Percentiles rank a stretch among this genome's conserved stretches.
Conservation (phyloP, 768 basidiomycete genomes). For the Termitomyces sp. region DNA sequence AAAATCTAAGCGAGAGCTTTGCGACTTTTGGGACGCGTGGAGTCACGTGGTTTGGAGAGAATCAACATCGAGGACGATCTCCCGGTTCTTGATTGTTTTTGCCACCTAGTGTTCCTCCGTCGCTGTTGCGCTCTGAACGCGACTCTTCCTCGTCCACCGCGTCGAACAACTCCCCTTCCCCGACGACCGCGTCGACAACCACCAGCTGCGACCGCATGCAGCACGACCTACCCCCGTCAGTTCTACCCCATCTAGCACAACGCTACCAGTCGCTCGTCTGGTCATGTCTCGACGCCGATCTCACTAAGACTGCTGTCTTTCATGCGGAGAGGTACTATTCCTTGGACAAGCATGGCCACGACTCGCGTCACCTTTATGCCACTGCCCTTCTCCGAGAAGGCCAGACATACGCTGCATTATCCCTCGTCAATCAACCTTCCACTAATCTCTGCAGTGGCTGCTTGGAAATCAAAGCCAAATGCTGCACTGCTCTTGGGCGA, state of each 20-base stretch:
- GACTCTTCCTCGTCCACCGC: constrained; percentile 4
- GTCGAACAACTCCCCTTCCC: neutral
- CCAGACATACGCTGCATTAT: constrained; percentile 72
- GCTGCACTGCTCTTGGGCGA: constrained; percentile 67
- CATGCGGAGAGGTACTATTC: constrained; percentile 84
- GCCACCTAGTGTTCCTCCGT: constrained; percentile 5
- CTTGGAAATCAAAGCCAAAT: constrained; percentile 74
- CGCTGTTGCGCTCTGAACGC: constrained; percentile 9
- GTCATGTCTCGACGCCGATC: constrained; percentile 80
- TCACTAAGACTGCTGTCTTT: constrained; percentile 79
- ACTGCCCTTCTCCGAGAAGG: constrained; percentile 65
- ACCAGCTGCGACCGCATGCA: constrained; percentile 43
- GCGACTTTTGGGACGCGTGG: constrained; percentile 14
- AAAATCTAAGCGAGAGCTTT: too few relatives aligned
- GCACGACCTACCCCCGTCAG: constrained; percentile 45
- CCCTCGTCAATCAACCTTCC: constrained; percentile 59
- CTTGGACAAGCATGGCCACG: constrained; percentile 67
- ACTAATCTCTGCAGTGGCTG: constrained; percentile 70
- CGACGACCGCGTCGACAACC: constrained; percentile 23
- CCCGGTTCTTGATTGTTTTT: constrained; percentile 13
- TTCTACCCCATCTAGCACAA: constrained; percentile 56
- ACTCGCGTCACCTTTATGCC: constrained; percentile 83
- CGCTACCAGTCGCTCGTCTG: constrained; percentile 74
- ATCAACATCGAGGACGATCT: constrained; percentile 18
- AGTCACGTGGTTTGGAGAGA: constrained; percentile 19